phyloP scores from a whole-genome alignment of 495 filamentous ascomycete species.

The Cetradonia linearis region DNA sequence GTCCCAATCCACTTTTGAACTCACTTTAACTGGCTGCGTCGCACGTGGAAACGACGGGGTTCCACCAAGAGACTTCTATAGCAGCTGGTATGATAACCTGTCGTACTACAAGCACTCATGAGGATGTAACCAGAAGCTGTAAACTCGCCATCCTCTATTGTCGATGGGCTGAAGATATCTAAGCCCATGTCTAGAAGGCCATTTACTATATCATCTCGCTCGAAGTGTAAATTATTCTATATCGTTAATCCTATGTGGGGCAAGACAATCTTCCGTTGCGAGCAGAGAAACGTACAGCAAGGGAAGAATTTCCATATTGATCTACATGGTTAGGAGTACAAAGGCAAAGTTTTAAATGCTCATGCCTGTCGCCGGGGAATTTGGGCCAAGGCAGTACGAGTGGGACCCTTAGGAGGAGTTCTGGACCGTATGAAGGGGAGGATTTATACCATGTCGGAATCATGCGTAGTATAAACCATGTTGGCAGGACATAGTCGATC shows the following conservation, averaged over 20 bases:
- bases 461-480: conserved; percentile 7
- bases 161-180: background rate
- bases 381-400: background rate
- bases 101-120: background rate
- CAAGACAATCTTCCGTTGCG: background rate
- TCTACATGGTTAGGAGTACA: conserved; percentile 1
- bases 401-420: conserved; percentile 8
- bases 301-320: background rate
- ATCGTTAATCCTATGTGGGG: background rate
- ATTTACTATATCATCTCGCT: background rate
- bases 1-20: background rate
- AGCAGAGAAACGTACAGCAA: background rate
- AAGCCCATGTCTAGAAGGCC: background rate
- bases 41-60: too few species aligned
- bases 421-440: conserved; percentile 2
- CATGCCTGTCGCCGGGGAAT: fast-evolving
- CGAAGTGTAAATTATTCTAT: background rate
- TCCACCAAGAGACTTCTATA: background rate
- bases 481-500: background rate
- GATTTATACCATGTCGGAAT: conserved; percentile 4
- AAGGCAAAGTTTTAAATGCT: background rate
- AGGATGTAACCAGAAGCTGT: background rate
- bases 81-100: background rate
- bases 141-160: background rate
- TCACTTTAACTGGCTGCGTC: background rate